These are phyloP conservation scores for Macrophomina pseudophaseolina DNA, from an alignment of 2,329 filamentous ascomycete species.

Conservation along the genomic window DNA sequence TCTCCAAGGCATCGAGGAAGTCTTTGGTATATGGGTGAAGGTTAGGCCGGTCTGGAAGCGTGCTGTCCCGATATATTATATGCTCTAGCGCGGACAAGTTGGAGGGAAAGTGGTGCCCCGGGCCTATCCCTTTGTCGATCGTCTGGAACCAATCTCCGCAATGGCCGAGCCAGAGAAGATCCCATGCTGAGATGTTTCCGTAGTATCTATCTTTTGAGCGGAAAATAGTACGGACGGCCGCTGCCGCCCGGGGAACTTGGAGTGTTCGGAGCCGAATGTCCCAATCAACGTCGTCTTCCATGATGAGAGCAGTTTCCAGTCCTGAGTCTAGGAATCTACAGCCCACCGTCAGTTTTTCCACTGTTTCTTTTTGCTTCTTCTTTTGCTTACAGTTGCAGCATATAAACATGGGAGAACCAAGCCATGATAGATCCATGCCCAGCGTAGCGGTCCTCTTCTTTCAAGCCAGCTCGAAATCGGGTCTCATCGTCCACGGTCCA, in stretches of 20 bases:
- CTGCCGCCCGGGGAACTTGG: slow-evolving; percentile 48
- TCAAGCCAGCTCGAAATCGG: background rate
- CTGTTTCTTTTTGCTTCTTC: background rate
- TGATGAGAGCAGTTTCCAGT: slow-evolving; percentile 48
- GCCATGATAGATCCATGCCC: slow-evolving; percentile 49
- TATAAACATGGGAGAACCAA: slow-evolving; percentile 51
- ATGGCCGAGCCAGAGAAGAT: slow-evolving; percentile 52
- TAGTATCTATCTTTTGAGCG: slow-evolving; percentile 42
- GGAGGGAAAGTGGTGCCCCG: slow-evolving; percentile 31
- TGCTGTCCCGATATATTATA: slow-evolving; percentile 43
- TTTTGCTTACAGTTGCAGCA: slow-evolving; percentile 47
- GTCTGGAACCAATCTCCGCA: slow-evolving; percentile 50
- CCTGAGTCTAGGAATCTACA: slow-evolving; percentile 48
- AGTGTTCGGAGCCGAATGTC: slow-evolving; percentile 50
- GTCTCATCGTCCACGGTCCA: slow-evolving; percentile 46
- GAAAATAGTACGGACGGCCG: slow-evolving; percentile 45
- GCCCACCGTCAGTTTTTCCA: slow-evolving; percentile 17
- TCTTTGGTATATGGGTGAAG: slow-evolving; percentile 48
- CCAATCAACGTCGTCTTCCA: slow-evolving; percentile 55
- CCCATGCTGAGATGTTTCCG: slow-evolving; percentile 47
- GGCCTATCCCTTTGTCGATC: slow-evolving; percentile 29
- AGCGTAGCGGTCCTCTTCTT: slow-evolving; percentile 31
- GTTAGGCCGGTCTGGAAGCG: slow-evolving; percentile 41
- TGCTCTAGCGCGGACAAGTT: slow-evolving; percentile 41
- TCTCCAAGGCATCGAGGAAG: slow-evolving; percentile 42